phyloP scores from a whole-genome alignment of 768 basidiomycete species.

The Cystobasidium tubakii region DNA sequence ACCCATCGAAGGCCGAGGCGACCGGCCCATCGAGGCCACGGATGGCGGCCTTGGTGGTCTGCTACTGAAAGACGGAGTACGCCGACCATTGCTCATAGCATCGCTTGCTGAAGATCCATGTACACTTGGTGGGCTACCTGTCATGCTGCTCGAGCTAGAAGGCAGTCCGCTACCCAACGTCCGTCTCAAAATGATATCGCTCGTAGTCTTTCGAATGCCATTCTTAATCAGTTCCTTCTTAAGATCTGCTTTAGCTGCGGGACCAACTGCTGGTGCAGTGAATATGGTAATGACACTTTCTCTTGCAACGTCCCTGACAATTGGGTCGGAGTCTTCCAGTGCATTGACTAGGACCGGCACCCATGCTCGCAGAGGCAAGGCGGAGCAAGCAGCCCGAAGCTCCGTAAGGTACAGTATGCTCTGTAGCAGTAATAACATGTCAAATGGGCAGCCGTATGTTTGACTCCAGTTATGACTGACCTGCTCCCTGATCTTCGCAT shows the following conservation, averaged over 20 bases:
- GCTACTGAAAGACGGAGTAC: not conserved
- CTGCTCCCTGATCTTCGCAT: constrained; percentile 80
- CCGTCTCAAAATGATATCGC: constrained; percentile 64
- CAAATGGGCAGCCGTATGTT: not conserved
- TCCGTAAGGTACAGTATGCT: constrained; percentile 34
- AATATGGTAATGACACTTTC: constrained; percentile 77
- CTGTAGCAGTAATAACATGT: constrained; percentile 28
- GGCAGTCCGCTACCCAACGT: constrained; percentile 31
- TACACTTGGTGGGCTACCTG: not conserved
- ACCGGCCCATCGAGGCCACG: not conserved
- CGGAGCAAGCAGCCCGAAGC: constrained; percentile 15
- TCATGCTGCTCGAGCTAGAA: constrained; percentile 6
- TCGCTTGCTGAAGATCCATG: not conserved
- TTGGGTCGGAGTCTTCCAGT: constrained; percentile 82
- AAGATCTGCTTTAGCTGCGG: constrained; percentile 82
- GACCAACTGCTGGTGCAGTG: constrained; percentile 60
- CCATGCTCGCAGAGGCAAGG: constrained; percentile 61
- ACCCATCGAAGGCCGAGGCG: not conserved
- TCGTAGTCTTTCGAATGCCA: constrained; percentile 76
- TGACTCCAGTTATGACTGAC: constrained; percentile 52
- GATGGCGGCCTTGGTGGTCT: not conserved
- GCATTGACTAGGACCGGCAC: constrained; percentile 71
- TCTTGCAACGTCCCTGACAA: constrained; percentile 79
- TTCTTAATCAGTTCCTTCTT: constrained; percentile 79
- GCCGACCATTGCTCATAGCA: constrained; percentile 28